Conservation (phyloP, 306 rosid genomes). For the Begonia loranthoides region DNA sequence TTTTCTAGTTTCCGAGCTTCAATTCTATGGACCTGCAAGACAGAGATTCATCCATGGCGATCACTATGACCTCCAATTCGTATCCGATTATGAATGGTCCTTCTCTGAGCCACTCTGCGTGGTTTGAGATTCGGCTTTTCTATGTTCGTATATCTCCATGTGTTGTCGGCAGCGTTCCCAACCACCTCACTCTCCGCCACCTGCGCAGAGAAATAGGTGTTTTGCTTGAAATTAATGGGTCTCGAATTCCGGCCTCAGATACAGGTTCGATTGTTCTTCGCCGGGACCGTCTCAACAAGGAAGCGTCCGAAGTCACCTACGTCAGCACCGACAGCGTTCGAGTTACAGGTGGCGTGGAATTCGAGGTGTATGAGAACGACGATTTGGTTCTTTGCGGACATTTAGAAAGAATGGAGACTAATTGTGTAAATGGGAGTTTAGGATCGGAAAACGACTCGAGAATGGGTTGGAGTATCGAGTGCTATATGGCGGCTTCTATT, state of each 20-base stretch:
- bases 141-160: constrained; percentile 61
- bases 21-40: constrained; percentile 36
- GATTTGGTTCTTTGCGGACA: constrained; percentile 66
- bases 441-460: constrained; percentile 26
- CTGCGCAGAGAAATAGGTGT: constrained; percentile 52
- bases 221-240: constrained; percentile 46
- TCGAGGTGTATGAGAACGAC: constrained; percentile 71
- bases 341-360: constrained; percentile 49
- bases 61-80: constrained; percentile 29
- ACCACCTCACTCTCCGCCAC: constrained; percentile 40
- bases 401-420: constrained; percentile 51
- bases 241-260: constrained; percentile 30
- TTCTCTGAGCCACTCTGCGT: constrained; percentile 30
- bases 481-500: constrained; percentile 44
- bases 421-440: constrained; percentile 34
- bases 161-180: constrained; percentile 42
- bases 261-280: constrained; percentile 41
- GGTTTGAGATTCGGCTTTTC: constrained; percentile 53
- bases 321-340: constrained; percentile 76
- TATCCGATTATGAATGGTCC: constrained; percentile 21
- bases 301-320: constrained; percentile 67
- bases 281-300: constrained; percentile 51
- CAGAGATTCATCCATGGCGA: constrained; percentile 21
- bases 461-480: constrained; percentile 64
- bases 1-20: not conserved